Percentiles rank a stretch among this genome's conserved stretches.
Conservation (phyloP, 306 rosid genomes). For the Dryas drummondii region DNA sequence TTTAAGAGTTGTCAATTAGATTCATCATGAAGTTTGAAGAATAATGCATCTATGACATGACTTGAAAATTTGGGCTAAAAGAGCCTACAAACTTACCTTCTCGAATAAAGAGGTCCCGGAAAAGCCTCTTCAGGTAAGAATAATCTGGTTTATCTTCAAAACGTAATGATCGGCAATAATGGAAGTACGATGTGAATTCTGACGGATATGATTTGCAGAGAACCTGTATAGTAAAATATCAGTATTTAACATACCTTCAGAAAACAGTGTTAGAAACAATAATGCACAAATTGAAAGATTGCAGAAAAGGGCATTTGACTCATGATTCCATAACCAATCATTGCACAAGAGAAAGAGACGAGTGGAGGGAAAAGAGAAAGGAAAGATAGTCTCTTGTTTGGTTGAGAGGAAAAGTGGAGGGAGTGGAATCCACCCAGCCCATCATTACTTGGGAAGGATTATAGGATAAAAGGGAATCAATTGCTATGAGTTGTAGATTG, state of each 20-base stretch:
- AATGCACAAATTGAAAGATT: neutral
- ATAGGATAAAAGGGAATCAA: neutral
- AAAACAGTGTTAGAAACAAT: neutral
- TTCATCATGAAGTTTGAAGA: constrained; percentile 14
- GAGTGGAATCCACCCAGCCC: neutral
- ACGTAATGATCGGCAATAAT: constrained; percentile 84
- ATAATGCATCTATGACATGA: neutral
- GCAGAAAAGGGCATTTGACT: neutral
- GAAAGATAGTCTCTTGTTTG: neutral
- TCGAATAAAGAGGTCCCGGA: constrained; percentile 88
- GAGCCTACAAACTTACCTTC: constrained; percentile 59
- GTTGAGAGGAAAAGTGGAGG: neutral
- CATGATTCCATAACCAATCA: too few species aligned
- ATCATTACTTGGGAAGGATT: neutral
- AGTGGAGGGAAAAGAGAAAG: neutral
- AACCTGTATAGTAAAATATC: constrained; percentile 41
- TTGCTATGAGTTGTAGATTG: neutral
- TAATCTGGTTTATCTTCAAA: constrained; percentile 99
- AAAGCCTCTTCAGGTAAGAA: constrained; percentile 91
- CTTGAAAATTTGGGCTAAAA: neutral
- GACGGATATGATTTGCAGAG: constrained; percentile 83
- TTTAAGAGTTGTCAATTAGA: constrained; percentile 11
- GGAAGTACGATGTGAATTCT: constrained; percentile 93
- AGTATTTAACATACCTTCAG: neutral
- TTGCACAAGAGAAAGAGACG: neutral